Evolutionary conservation across 192 early-diverging fungal genomes (phyloP).

Genomic region (Spizellomyces sp.): DNA sequence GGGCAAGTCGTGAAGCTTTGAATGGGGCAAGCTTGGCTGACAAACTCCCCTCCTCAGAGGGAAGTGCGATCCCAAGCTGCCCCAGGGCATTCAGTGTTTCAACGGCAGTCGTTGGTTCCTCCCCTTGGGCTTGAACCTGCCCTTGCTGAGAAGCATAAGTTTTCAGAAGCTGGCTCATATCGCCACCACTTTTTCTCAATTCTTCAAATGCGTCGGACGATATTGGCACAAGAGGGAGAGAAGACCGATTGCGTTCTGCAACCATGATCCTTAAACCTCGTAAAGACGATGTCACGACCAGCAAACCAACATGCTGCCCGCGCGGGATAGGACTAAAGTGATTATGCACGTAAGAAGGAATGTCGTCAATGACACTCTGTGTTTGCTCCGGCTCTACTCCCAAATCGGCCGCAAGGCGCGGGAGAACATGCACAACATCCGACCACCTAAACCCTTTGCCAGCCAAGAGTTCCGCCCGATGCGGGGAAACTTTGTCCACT

Average conservation of each 20-base stretch:
- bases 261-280: conserved; percentile 12
- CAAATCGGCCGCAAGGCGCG: background rate
- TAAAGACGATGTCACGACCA: background rate
- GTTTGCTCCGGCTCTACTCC: background rate
- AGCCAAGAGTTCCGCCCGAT: background rate
- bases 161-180: background rate
- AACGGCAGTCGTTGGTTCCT: background rate
- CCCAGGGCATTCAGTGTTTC: conserved; percentile 3
- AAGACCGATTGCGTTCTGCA: conserved; percentile 1
- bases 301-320: conserved; percentile 1
- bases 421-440: conserved; percentile 4
- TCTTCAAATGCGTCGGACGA: background rate
- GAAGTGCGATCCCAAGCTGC: background rate
- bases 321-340: background rate
- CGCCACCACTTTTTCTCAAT: background rate
- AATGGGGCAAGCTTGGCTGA: too few relatives aligned
- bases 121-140: background rate
- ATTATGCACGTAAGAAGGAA: background rate
- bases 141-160: background rate
- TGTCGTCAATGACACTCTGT: background rate
- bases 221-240: background rate
- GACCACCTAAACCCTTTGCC: conserved; percentile 19
- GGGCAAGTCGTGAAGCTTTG: background rate
- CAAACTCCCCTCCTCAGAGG: too few relatives aligned
- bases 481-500: background rate